Conservation (phyloP, 108 stramenopile species). For the Schizochytrium sp. region DNA sequence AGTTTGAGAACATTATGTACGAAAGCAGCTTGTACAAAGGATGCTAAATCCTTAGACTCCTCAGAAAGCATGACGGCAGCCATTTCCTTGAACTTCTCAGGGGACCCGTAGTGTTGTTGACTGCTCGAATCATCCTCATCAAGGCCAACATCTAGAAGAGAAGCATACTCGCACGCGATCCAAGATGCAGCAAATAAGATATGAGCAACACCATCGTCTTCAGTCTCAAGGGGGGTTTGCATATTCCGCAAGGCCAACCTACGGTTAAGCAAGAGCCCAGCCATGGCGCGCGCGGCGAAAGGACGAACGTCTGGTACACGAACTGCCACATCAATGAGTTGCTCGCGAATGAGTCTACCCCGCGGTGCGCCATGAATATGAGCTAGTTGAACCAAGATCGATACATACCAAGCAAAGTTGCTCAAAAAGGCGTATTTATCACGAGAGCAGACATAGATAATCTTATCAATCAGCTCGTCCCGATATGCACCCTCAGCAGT, state of each 20-base stretch:
- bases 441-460: slow-evolving; percentile 89
- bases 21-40: slow-evolving; percentile 83
- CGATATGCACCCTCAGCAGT: slow-evolving; percentile 89
- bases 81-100: slow-evolving; percentile 5
- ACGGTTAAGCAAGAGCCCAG: slow-evolving; percentile 77
- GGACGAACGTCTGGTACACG: slow-evolving; percentile 91
- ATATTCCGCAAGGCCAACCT: slow-evolving; percentile 60
- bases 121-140: slow-evolving; percentile 80
- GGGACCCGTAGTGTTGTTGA: slow-evolving; percentile 72
- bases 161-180: slow-evolving; percentile 91
- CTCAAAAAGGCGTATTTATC: slow-evolving; percentile 91
- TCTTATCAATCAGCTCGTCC: slow-evolving; percentile 91
- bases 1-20: slow-evolving; percentile 88
- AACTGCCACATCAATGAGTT: slow-evolving; percentile 92
- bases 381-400: slow-evolving; percentile 86
- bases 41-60: slow-evolving; percentile 65
- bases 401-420: slow-evolving; percentile 95
- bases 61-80: slow-evolving; percentile 61
- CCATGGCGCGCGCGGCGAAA: slow-evolving; percentile 86
- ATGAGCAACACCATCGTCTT: slow-evolving; percentile 74
- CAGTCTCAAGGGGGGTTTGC: slow-evolving; percentile 1
- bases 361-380: slow-evolving; percentile 85
- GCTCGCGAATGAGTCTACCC: slow-evolving; percentile 80
- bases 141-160: slow-evolving; percentile 46
- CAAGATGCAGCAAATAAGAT: slow-evolving; percentile 91